phyloP scores from a whole-genome alignment of 345 rosid species.

The Viola odorata region DNA sequence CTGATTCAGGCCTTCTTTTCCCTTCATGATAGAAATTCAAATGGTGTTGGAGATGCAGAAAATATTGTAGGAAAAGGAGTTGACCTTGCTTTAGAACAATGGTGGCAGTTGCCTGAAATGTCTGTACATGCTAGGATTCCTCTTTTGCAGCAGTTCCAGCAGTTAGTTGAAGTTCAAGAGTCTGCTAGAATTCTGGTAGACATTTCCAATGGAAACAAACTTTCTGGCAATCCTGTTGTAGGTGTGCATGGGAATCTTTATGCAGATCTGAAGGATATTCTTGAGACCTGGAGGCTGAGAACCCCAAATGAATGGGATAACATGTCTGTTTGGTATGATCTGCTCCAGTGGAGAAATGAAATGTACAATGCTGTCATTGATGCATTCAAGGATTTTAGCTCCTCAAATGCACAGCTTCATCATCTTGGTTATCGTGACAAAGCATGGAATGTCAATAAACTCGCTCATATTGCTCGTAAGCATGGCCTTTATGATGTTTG shows the following conservation, averaged over 20 bases:
- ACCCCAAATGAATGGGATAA: conserved; percentile 99
- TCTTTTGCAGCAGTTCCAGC: conserved; percentile 94
- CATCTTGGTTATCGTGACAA: conserved; percentile 98
- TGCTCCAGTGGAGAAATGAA: conserved; percentile 98
- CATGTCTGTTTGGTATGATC: conserved; percentile 95
- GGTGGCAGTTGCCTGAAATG: conserved; percentile 99
- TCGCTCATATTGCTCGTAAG: conserved; percentile 91
- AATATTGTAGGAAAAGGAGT: conserved; percentile 86
- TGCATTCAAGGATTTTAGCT: conserved; percentile 78
- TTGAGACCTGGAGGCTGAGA: conserved; percentile 97
- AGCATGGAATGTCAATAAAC: conserved; percentile 99
- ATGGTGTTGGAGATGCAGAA: conserved; percentile 89
- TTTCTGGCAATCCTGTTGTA: conserved; percentile 50
- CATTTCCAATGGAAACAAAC: conserved; percentile 84
- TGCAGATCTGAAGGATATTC: conserved; percentile 94
- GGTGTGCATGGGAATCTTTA: conserved; percentile 75
- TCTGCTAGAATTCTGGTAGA: conserved; percentile 84
- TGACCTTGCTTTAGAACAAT: conserved; percentile 90
- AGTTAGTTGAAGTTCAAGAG: conserved; percentile 96
- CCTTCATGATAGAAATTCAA: conserved; percentile 76
- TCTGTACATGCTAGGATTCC: conserved; percentile 94
- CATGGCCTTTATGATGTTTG: conserved; percentile 98
- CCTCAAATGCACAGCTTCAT: conserved; percentile 75
- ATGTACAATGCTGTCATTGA: conserved; percentile 90
- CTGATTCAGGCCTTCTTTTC: conserved; percentile 85